These are phyloP conservation scores for Rhododendron molle DNA, from an alignment of 148 eudicot genomes.

Conservation along the genomic window DNA sequence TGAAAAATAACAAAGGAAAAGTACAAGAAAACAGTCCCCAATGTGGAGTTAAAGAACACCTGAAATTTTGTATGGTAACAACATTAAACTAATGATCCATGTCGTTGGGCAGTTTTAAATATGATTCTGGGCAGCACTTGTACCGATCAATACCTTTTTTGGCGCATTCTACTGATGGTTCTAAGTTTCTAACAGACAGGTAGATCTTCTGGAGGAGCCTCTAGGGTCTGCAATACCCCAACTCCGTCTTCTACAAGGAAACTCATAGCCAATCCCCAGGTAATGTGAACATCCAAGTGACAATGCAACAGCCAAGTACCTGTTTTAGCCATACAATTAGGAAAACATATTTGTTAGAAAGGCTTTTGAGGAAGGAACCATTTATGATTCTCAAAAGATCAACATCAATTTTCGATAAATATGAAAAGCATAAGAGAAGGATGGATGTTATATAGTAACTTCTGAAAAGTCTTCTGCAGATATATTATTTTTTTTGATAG, in stretches of 20 bases:
- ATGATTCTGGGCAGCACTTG: not conserved
- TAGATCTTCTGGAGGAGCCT: slow-evolving; percentile 59
- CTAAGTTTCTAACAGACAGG: slow-evolving; percentile 55
- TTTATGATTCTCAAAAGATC: not conserved
- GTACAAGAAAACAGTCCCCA: slow-evolving; percentile 2
- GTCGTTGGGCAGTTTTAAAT: not conserved
- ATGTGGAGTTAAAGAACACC: not conserved
- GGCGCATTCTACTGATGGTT: not conserved
- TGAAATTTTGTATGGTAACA: not conserved
- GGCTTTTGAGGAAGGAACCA: not conserved
- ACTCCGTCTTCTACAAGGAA: slow-evolving; percentile 70
- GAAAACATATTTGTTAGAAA: not conserved
- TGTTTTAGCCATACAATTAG: slow-evolving; percentile 13
- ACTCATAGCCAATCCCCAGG: slow-evolving; percentile 82
- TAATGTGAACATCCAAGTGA: slow-evolving; percentile 72
- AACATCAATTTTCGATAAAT: not conserved
- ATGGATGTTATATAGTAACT: not conserved
- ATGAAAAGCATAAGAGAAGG: not conserved
- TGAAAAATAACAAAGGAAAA: slow-evolving; percentile 7
- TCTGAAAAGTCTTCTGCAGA: not conserved
- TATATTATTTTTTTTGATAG: not conserved
- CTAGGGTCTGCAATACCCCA: slow-evolving; percentile 45
- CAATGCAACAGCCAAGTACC: slow-evolving; percentile 82
- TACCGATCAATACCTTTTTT: not conserved
- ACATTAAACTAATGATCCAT: not conserved